These are phyloP conservation scores for Meyerozyma smithsonii DNA, from an alignment of 1,139 yeast species.

Conservation along the genomic window DNA sequence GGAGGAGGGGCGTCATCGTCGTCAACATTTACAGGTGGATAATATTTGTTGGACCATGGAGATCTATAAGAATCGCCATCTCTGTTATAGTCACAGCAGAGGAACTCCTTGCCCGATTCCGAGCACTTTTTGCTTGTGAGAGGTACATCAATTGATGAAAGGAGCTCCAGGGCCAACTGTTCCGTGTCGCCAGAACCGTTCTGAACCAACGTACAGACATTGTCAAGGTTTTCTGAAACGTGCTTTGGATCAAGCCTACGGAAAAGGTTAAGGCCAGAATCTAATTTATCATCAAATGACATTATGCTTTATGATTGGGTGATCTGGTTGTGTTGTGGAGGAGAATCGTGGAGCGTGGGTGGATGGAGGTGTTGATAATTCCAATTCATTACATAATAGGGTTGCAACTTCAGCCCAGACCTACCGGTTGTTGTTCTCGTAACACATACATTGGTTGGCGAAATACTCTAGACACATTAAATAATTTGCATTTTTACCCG, in stretches of 20 bases:
- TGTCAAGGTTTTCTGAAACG: slow-evolving; percentile 56
- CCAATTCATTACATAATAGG: neutral
- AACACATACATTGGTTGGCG: too few species aligned
- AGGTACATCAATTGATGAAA: slow-evolving; percentile 87
- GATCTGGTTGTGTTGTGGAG: neutral
- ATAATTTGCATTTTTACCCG: neutral
- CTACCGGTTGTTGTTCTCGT: too few species aligned
- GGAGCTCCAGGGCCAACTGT: slow-evolving; percentile 77
- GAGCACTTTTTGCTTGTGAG: slow-evolving; percentile 55
- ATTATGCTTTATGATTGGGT: neutral
- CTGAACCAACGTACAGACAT: slow-evolving; percentile 74
- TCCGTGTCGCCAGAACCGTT: slow-evolving; percentile 20
- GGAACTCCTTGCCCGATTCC: slow-evolving; percentile 58
- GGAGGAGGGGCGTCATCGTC: slow-evolving; percentile 60
- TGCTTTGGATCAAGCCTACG: slow-evolving; percentile 81
- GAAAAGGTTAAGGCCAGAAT: slow-evolving; percentile 82
- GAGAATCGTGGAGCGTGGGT: neutral
- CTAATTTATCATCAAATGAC: slow-evolving; percentile 57
- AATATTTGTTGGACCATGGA: slow-evolving; percentile 84
- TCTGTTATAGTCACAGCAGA: slow-evolving; percentile 91
- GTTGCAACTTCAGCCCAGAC: neutral
- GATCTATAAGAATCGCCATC: slow-evolving; percentile 92
- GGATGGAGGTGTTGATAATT: neutral
- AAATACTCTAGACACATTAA: neutral
- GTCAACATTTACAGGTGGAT: slow-evolving; percentile 52